Base-by-base conservation (phyloP, 352 stramenopile genomes). In the Peronospora destructor region DNA sequence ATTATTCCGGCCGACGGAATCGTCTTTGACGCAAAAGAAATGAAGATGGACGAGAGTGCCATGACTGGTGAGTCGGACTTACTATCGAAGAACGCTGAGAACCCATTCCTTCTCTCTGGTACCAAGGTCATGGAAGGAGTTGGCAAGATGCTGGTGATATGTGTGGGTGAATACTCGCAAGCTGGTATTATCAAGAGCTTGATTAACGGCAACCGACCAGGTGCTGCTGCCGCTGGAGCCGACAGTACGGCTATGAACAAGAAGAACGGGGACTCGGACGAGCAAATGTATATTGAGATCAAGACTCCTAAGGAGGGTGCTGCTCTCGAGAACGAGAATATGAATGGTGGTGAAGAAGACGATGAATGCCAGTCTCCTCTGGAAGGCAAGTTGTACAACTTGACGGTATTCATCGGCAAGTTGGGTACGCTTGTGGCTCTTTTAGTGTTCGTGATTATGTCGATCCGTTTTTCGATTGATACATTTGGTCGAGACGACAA, bases 91-190 rank as follows among this genome's bases (percentile, higher is more conserved):
- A 73, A 64, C 44, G 45, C 44, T 4, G 69, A 84, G 12, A 78
- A 91, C 53, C 84, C 85, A 4, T 95, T 96, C 52, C 53, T 98
- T 21, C 68, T 97, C 7, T 96, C 83, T 6, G 91, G 89, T 30
- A 97, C 90, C 29, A 93, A 91, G 26, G 79, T 95, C 11, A 94
- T 92, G 61, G 83, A 91, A 43, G 94, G 94, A n/a, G 71, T 85
- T 2, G 87, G 73, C 32, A 79, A 84, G 49, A 96, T 97, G 74
- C 68, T 98, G 25, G 87, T 96, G 6, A 75, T 94, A 26, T 93
- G 87, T 21, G 91, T 98, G 12, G 92, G 94, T 16, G 81, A 84
- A 33, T 59, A 96, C 61, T 94, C 72, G 25, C 85, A 96, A 49
- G 91, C 88, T 47, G 90, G 91, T 44, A 90, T 92, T 39, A 97